Base-by-base conservation (phyloP, 2,329 filamentous ascomycete genomes). In the Aureobasidium leucospermi region DNA sequence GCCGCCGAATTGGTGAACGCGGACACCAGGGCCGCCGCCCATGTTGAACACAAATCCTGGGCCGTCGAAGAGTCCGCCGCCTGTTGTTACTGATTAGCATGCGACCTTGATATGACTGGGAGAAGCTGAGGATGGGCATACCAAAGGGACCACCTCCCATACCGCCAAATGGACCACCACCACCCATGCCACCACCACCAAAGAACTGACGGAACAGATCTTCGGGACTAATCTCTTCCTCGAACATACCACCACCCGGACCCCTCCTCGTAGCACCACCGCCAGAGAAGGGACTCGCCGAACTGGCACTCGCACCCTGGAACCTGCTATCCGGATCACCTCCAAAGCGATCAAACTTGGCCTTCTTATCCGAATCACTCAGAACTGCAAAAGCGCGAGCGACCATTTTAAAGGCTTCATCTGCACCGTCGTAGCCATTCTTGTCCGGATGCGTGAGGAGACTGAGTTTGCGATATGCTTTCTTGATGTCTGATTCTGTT, bases 401-500 rank as follows among this genome's bases (percentile, higher is more conserved):
- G 28, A 99, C 91, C 89, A 96, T 89, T 79, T 99, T 99, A 79
- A 99, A 99, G 34, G 94, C 94, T 78, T 99, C 94, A 72, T 96
- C 94, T 59, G 94, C 93, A 62, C 95, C 85, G 39, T 93, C 87
- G 73, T 96, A 92, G 53, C 92, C 92, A 80, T 99, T 99, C 80
- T 99, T 99, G 79, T 99, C 94, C 64, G 94, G 94, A 79, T 99
- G 94, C 61, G 94, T 99, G 70, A 97, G 81, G 68, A 99, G 78
- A 71, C 89, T 94, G 72, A 95, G 82, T 77, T 96, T 97, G 70
- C 93, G 85, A 76, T 99, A 99, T 6, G 94, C 93, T 79, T 97
- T 97, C 75, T 97, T 99, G 71, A 99, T 91, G 69, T 97, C 93
- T 63, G 80, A 75, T 67, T 97, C 93, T 51, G 85, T 85, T 68